phyloP scores from a whole-genome alignment of 768 basidiomycete genomes.

The Auricularia sp. region DNA sequence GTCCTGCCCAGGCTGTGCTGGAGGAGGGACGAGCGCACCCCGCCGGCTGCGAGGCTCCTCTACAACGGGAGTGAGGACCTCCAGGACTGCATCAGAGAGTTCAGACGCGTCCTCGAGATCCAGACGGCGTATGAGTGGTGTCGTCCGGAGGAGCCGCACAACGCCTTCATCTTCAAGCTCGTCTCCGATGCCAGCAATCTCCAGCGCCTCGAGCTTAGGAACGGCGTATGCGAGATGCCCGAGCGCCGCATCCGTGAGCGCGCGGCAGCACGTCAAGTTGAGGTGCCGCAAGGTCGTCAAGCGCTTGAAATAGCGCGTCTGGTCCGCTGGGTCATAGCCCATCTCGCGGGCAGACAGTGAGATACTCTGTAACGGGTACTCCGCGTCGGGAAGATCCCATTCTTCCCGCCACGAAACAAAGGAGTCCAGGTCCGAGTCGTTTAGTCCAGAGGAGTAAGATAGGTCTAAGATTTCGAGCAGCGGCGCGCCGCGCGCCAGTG shows the following conservation, averaged over 20 bases:
- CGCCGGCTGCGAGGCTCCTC: conserved; percentile 11
- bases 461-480: conserved; percentile 71
- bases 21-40: conserved; percentile 13
- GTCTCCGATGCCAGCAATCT: conserved; percentile 65
- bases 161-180: conserved; percentile 68
- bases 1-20: conserved; percentile 45
- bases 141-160: conserved; percentile 54
- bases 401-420: conserved; percentile 35
- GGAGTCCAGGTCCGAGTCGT: conserved; percentile 65
- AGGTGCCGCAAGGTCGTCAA: conserved; percentile 66
- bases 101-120: conserved; percentile 80
- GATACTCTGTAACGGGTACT: background rate
- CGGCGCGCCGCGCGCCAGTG: conserved; percentile 58
- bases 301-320: conserved; percentile 36
- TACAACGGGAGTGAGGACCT: conserved; percentile 43
- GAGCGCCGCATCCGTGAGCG: conserved; percentile 68
- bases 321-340: conserved; percentile 41
- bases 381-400: conserved; percentile 29
- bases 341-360: conserved; percentile 49
- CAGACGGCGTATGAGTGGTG: conserved; percentile 58
- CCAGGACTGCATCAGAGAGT: conserved; percentile 64
- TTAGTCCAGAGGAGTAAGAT: conserved; percentile 59
- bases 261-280: conserved; percentile 54
- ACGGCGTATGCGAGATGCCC: conserved; percentile 59
- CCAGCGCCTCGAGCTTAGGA: conserved; percentile 65